Conservation (phyloP, 805 yeast genomes). For the Yamadazyma paraphyllophila region DNA sequence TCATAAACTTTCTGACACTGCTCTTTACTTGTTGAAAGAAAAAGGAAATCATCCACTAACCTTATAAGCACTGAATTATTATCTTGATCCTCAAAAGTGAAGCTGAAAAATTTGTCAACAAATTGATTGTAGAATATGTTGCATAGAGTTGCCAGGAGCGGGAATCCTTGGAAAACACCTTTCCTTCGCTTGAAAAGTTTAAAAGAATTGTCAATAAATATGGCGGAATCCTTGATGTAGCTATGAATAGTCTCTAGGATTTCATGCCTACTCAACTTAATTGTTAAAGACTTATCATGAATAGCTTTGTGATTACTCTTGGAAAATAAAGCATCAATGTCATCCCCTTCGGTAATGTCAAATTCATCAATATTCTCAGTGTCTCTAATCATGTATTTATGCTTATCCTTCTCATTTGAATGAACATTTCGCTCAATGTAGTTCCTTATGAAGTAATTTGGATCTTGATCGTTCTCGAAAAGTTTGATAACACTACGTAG, state of each 20-base stretch:
- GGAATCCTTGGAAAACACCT: conserved; percentile 87
- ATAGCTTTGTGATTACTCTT: not conserved
- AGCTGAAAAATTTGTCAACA: conserved; percentile 36
- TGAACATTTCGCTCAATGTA: conserved; percentile 14
- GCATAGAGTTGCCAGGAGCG: conserved; percentile 71
- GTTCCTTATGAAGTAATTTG: conserved; percentile 21
- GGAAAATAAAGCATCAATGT: not conserved
- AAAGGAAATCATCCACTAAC: conserved; percentile 81
- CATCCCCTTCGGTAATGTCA: not conserved
- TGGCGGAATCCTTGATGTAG: conserved; percentile 54
- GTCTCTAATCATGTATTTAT: conserved; percentile 13
- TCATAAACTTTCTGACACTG: conserved; percentile 19
- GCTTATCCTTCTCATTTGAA: conserved; percentile 4
- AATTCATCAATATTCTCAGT: conserved; percentile 13
- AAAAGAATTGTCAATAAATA: conserved; percentile 38
- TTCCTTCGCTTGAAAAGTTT: conserved; percentile 40
- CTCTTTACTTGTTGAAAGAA: conserved; percentile 49
- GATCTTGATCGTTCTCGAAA: conserved; percentile 21
- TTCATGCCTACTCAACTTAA: conserved; percentile 40
- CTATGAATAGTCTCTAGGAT: conserved; percentile 43
- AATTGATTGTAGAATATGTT: conserved; percentile 68
- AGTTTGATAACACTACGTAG: conserved; percentile 30
- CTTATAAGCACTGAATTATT: conserved; percentile 43
- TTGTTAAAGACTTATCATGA: conserved; percentile 24
- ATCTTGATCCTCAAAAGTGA: conserved; percentile 2